Evolutionary conservation across 169 alveolate species (phyloP), one percentile per base, ranked within the genome.

Genomic region (Amoebophrya sp.): DNA sequence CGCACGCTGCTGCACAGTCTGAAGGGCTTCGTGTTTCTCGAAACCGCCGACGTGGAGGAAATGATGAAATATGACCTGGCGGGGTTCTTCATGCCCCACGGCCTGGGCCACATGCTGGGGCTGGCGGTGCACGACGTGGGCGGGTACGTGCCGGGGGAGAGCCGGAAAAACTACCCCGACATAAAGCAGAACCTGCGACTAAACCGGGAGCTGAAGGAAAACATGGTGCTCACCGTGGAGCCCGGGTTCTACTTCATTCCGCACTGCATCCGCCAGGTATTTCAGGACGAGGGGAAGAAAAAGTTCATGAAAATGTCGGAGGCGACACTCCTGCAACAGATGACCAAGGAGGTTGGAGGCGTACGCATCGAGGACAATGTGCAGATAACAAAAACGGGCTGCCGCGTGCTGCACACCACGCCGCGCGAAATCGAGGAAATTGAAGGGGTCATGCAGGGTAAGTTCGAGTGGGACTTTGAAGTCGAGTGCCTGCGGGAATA

Each of bases 51-150:
- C 35, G 35, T 66, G 10, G 83, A 66, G 32, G 83, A 18, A 2
- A 66, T 66, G 83, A 18, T 66, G 40, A 92, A 95, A 40, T 93
- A 95, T 55, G 94, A 96, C 93, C 94, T 97, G 7, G 96, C 96
- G 23, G 95, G 95, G 54, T 90, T 93, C 23, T 96, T 97, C 92
- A 93, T 96, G 95, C 97, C 98, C 38, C 98, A 97, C 93, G 98
- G 98, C 40, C 94, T 97, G n/a, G 98, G 98, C 0, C 98, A 97
- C 93, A 94, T 95, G 47, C 90, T 95, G 41, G 98, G 98, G 10
- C 53, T 95, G 39, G 97, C 96, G 89, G 94, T 93, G 3, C 98
- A 97, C 93, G 98, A 97, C 93, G 97, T 95, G 41, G 98, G 98
- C 2, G 97, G 97, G 33, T 97, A 96, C 93, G 93, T 93, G 41